Percentiles rank a stretch among this genome's conserved stretches.
Conservation (phyloP, 306 rosid genomes). For the Crotalaria pallida region DNA sequence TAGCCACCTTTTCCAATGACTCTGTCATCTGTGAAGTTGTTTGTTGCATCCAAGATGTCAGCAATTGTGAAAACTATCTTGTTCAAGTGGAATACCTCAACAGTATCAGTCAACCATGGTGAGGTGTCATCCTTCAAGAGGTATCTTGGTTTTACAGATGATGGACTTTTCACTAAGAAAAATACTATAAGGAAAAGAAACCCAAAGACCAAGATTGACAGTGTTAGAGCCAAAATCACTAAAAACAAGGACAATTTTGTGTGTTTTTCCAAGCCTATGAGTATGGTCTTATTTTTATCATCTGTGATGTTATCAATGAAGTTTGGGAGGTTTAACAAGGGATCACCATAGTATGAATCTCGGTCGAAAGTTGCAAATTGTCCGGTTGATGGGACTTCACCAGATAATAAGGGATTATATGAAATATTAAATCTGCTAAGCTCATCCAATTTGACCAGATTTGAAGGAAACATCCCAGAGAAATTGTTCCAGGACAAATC, state of each 20-base stretch:
- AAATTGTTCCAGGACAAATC: slow-evolving; percentile 87
- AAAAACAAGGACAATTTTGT: slow-evolving; percentile 30
- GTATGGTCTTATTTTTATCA: background rate
- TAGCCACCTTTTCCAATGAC: slow-evolving; percentile 88
- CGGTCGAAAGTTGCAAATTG: slow-evolving; percentile 70
- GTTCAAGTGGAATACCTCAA: slow-evolving; percentile 76
- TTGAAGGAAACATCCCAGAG: slow-evolving; percentile 67
- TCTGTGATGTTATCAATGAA: slow-evolving; percentile 34
- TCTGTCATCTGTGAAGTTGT: slow-evolving; percentile 67
- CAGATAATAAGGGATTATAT: slow-evolving; percentile 66
- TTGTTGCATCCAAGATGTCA: slow-evolving; percentile 76
- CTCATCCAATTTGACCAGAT: slow-evolving; percentile 50
- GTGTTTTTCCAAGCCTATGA: background rate
- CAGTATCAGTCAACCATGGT: slow-evolving; percentile 54
- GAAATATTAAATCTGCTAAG: slow-evolving; percentile 89
- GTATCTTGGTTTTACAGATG: slow-evolving; percentile 33
- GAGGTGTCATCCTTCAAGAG: slow-evolving; percentile 51
- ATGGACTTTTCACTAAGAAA: slow-evolving; percentile 36
- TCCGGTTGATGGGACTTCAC: slow-evolving; percentile 44
- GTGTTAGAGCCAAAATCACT: slow-evolving; percentile 34
- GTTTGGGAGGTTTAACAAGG: slow-evolving; percentile 45
- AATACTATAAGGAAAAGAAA: slow-evolving; percentile 43
- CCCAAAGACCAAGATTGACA: slow-evolving; percentile 48
- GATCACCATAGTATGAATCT: slow-evolving; percentile 64
- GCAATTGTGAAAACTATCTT: slow-evolving; percentile 69